These are phyloP conservation scores for Clavispora asparagi DNA, from an alignment of 805 yeast species.

Conservation along the genomic window DNA sequence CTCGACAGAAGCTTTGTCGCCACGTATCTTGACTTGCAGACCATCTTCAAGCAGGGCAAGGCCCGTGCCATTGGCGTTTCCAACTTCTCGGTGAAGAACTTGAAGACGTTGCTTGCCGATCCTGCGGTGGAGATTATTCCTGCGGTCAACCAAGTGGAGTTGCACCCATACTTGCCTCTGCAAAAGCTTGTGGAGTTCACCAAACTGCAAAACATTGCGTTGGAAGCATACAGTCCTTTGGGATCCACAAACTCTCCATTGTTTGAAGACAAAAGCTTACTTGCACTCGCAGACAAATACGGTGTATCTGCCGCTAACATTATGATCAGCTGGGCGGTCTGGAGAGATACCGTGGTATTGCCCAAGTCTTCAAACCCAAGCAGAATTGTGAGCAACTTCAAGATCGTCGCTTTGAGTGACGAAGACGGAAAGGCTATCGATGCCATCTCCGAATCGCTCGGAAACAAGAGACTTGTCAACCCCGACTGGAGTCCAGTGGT, in stretches of 20 bases:
- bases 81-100: conserved; percentile 54
- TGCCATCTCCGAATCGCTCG: conserved; percentile 19
- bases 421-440: conserved; percentile 32
- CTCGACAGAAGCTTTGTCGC: conserved; percentile 40
- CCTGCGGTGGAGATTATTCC: conserved; percentile 54
- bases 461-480: conserved; percentile 27
- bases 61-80: conserved; percentile 73
- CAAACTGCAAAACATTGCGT: conserved; percentile 45
- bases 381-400: conserved; percentile 33
- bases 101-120: conserved; percentile 45
- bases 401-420: conserved; percentile 25
- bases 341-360: conserved; percentile 49
- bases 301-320: conserved; percentile 45
- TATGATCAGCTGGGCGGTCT: conserved; percentile 54
- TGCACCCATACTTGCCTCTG: conserved; percentile 71
- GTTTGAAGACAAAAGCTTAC: conserved; percentile 38
- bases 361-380: conserved; percentile 28
- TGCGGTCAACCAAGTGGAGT: conserved; percentile 69
- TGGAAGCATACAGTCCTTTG: conserved; percentile 78
- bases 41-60: conserved; percentile 46
- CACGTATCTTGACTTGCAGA: conserved; percentile 63
- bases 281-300: conserved; percentile 40
- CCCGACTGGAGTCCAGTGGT: conserved; percentile 32
- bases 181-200: conserved; percentile 50
- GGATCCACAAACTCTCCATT: conserved; percentile 57